Evolutionary conservation across 148 eudicot genomes (phyloP).

Genomic region (Rhododendron vialii): DNA sequence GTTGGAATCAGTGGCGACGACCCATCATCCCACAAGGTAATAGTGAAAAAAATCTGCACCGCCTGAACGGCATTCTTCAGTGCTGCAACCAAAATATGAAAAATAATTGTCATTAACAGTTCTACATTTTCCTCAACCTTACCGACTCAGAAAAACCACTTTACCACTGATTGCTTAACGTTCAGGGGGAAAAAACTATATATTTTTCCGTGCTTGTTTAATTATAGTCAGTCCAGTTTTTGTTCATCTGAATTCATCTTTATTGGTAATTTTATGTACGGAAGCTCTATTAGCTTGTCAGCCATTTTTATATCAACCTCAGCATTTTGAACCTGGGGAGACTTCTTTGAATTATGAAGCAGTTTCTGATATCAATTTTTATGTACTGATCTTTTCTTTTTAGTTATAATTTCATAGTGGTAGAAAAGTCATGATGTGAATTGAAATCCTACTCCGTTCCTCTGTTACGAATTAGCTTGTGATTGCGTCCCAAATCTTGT

Average conservation of each 20-base stretch:
- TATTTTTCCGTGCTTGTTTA: not conserved
- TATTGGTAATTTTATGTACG: too few relatives aligned
- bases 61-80: too few relatives aligned
- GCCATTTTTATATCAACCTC: not conserved
- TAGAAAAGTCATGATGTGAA: not conserved
- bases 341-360: not conserved
- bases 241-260: not conserved
- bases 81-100: not conserved
- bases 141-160: not conserved
- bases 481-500: not conserved
- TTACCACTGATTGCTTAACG: not conserved
- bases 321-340: not conserved
- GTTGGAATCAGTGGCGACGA: conserved; percentile 94
- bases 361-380: not conserved
- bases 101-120: not conserved
- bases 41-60: not conserved
- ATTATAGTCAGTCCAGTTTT: not conserved
- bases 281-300: not conserved
- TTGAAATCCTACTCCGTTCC: not conserved
- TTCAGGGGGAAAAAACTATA: not conserved
- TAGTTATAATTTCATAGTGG: not conserved
- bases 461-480: not conserved
- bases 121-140: not conserved
- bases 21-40: conserved; percentile 87
- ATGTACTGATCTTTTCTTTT: not conserved